These are phyloP conservation scores for Tetracladium marchalianum DNA, from an alignment of 495 filamentous ascomycete species.

Conservation along the genomic window DNA sequence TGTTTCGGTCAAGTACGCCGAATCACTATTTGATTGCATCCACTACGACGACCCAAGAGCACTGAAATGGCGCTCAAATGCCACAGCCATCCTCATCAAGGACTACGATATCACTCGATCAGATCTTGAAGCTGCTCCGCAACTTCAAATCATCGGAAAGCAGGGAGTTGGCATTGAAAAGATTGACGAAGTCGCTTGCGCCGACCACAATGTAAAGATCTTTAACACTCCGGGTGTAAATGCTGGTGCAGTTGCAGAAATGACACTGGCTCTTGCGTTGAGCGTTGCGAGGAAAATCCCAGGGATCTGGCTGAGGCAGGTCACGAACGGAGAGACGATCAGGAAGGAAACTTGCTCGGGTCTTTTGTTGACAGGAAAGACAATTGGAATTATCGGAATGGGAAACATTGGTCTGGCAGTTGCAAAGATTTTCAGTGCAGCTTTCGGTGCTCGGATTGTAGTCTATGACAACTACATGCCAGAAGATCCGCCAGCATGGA, in stretches of 20 bases:
- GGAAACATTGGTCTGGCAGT: constrained; percentile 28
- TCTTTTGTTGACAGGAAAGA: constrained; percentile 23
- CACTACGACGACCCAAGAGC: no score
- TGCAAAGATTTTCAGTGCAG: constrained; percentile 27
- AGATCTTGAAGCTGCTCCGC: constrained; percentile 3
- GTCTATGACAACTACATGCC: constrained; percentile 26
- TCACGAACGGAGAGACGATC: constrained; percentile 19
- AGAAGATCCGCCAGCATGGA: constrained; percentile 17
- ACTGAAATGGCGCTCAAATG: no score
- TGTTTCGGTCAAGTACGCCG: no score
- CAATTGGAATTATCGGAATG: constrained; percentile 31
- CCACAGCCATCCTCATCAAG: no score
- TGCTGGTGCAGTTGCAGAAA: constrained; percentile 26
- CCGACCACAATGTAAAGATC: constrained; percentile 4
- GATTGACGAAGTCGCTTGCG: constrained; percentile 10
- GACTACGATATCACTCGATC: no score
- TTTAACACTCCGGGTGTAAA: constrained; percentile 19
- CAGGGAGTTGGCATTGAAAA: constrained; percentile 23
- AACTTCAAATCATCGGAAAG: constrained; percentile 27
- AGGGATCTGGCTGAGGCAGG: constrained; percentile 24
- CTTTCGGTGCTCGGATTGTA: constrained; percentile 24
- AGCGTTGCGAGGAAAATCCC: constrained; percentile 23
- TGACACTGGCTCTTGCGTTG: constrained; percentile 24
- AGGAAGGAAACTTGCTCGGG: constrained; percentile 24
- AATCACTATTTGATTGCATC: no score